phyloP scores from a whole-genome alignment of 306 rosid genomes.

The Vicia sativa region DNA sequence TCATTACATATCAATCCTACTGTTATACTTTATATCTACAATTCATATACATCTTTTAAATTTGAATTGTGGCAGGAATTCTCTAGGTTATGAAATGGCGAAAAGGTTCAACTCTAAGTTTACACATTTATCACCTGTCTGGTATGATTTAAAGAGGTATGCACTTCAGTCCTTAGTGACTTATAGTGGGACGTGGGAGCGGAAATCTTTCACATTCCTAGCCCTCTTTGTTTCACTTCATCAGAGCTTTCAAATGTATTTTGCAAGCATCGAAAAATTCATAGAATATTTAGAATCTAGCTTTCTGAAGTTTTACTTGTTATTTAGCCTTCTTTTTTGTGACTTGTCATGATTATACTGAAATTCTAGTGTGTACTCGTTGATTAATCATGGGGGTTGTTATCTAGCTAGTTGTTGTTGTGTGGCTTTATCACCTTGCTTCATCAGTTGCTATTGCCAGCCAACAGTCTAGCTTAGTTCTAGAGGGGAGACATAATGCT shows the following conservation, averaged over 20 bases:
- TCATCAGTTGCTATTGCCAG: conserved; percentile 57
- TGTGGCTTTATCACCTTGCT: conserved; percentile 40
- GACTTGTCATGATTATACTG: conserved; percentile 1
- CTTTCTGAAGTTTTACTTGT: conserved; percentile 23
- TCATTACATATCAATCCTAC: not conserved
- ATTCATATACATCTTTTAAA: not conserved
- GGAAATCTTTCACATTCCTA: conserved; percentile 4
- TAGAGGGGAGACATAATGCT: conserved; percentile 93
- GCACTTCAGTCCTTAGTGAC: conserved; percentile 26
- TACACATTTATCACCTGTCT: conserved; percentile 91
- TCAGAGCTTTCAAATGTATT: conserved; percentile 20
- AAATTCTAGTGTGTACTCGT: conserved; percentile 27
- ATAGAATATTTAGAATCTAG: conserved; percentile 10
- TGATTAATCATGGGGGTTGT: conserved; percentile 19
- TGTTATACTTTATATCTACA: conserved; percentile 5
- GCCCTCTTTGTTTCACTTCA: not conserved
- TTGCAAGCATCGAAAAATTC: conserved; percentile 3
- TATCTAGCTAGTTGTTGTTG: conserved; percentile 21
- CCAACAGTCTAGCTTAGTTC: conserved; percentile 68
- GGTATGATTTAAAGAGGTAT: conserved; percentile 96
- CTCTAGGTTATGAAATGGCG: conserved; percentile 82
- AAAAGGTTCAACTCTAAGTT: conserved; percentile 86
- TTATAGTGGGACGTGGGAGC: conserved; percentile 19
- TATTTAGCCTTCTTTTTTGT: not conserved
- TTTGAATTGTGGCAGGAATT: conserved; percentile 71